These are phyloP conservation scores for Coemansia sp. DNA, from an alignment of 192 early-diverging fungal genomes.

Conservation along the genomic window DNA sequence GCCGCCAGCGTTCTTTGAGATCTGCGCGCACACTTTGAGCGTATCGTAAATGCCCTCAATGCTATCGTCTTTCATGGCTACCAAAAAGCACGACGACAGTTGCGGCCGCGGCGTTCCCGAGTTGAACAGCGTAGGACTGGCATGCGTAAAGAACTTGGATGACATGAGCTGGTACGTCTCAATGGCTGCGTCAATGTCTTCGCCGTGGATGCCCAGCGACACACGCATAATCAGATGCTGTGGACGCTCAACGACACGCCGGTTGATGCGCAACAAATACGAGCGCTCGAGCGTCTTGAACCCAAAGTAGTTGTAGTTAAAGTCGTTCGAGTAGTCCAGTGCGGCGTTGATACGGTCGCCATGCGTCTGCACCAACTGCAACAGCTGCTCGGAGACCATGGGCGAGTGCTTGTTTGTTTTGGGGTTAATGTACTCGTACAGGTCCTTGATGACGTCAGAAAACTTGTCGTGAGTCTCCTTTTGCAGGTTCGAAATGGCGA, in stretches of 20 bases:
- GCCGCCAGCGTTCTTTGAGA: conserved; percentile 97
- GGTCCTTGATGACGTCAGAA: conserved; percentile 79
- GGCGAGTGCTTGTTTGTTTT: conserved; percentile 83
- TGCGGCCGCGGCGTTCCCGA: conserved; percentile 96
- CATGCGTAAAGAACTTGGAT: conserved; percentile 94
- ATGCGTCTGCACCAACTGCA: conserved; percentile 67
- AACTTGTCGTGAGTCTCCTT: conserved; percentile 82
- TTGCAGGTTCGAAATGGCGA: conserved; percentile 93
- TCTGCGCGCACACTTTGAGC: conserved; percentile 95
- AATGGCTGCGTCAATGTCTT: conserved; percentile 86
- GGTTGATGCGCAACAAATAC: conserved; percentile 87
- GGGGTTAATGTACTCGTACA: conserved; percentile 87
- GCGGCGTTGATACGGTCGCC: conserved; percentile 86
- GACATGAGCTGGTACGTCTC: conserved; percentile 95
- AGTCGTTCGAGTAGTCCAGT: conserved; percentile 96
- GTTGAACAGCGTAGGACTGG: conserved; percentile 97
- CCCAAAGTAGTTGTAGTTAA: conserved; percentile 98
- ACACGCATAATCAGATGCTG: conserved; percentile 99
- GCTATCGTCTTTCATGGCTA: conserved; percentile 95
- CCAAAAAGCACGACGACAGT: conserved; percentile 91
- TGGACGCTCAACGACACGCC: conserved; percentile 88
- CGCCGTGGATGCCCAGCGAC: conserved; percentile 92
- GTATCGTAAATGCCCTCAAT: conserved; percentile 99
- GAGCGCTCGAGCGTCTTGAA: conserved; percentile 99
- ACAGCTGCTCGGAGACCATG: conserved; percentile 85